Percentiles rank a stretch among this genome's conserved stretches.
phyloP scores from a whole-genome alignment of 306 rosid species.

The Castanea mollissima region DNA sequence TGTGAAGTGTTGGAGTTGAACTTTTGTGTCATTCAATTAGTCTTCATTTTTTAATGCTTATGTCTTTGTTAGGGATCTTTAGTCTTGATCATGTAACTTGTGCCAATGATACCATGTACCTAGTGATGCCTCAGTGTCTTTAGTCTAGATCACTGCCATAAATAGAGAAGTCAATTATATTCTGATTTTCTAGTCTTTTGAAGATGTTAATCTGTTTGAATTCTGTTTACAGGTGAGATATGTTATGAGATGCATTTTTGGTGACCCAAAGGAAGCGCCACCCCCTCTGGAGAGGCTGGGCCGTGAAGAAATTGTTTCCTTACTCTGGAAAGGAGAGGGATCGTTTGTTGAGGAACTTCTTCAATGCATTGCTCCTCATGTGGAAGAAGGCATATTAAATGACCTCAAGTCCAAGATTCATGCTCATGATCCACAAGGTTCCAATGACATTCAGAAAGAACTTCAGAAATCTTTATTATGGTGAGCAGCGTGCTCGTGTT shows the following conservation, averaged over 20 bases:
- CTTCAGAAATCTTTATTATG: conserved; percentile 77
- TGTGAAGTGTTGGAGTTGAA: neutral
- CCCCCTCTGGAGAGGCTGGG: conserved; percentile 93
- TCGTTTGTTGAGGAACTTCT: conserved; percentile 92
- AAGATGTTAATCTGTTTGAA: conserved; percentile 18
- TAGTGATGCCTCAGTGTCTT: neutral
- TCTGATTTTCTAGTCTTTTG: conserved; percentile 20
- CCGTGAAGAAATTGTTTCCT: conserved; percentile 67
- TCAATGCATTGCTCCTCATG: conserved; percentile 66
- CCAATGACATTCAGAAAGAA: conserved; percentile 66
- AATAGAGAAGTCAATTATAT: neutral
- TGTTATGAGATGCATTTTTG: conserved; percentile 87
- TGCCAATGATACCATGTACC: neutral
- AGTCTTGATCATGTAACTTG: neutral
- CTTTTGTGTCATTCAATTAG: neutral
- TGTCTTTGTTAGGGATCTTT: neutral
- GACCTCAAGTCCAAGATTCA: conserved; percentile 68
- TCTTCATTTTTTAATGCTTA: neutral
- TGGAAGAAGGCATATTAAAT: conserved; percentile 57
- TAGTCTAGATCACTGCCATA: neutral
- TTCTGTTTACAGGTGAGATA: conserved; percentile 75
- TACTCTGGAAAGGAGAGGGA: conserved; percentile 94
- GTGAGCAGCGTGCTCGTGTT: conserved; percentile 31
- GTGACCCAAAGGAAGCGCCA: conserved; percentile 87
- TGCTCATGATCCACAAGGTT: conserved; percentile 65